phyloP scores from a whole-genome alignment of 768 basidiomycete genomes.

The Pulveroboletus sp. region DNA sequence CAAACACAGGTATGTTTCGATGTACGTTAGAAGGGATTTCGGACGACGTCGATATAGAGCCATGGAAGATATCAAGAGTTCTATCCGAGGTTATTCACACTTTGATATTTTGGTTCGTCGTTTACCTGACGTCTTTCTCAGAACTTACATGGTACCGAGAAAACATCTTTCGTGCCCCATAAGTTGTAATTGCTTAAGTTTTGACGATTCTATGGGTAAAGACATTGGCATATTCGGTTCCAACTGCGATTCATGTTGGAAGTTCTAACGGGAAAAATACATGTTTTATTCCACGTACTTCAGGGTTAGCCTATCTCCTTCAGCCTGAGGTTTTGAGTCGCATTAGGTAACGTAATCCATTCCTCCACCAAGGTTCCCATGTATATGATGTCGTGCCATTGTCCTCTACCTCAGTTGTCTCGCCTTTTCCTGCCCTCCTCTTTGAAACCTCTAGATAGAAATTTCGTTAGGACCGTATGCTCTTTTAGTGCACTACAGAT shows the following conservation, averaged over 20 bases:
- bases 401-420: constrained; percentile 15
- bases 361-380: constrained; percentile 35
- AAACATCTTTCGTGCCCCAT: constrained; percentile 61
- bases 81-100: constrained; percentile 66
- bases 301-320: too few species aligned
- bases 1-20: constrained; percentile 53
- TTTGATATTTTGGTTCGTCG: neutral
- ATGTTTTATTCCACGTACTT: too few species aligned
- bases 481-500: too few species aligned
- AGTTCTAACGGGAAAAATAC: too few species aligned
- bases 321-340: neutral
- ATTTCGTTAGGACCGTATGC: too few species aligned
- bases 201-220: neutral
- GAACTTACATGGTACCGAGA: constrained; percentile 84
- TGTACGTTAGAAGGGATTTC: neutral
- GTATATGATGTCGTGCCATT: constrained; percentile 30
- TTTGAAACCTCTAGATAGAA: constrained; percentile 28
- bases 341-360: constrained; percentile 16
- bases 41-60: constrained; percentile 47
- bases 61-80: constrained; percentile 74
- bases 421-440: constrained; percentile 26
- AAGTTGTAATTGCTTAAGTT: neutral
- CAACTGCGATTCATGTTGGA: neutral
- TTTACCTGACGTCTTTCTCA: constrained; percentile 27
- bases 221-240: too few species aligned